These are phyloP conservation scores for Penicillium flavigenum DNA, from an alignment of 495 filamentous ascomycete species.

Conservation along the genomic window DNA sequence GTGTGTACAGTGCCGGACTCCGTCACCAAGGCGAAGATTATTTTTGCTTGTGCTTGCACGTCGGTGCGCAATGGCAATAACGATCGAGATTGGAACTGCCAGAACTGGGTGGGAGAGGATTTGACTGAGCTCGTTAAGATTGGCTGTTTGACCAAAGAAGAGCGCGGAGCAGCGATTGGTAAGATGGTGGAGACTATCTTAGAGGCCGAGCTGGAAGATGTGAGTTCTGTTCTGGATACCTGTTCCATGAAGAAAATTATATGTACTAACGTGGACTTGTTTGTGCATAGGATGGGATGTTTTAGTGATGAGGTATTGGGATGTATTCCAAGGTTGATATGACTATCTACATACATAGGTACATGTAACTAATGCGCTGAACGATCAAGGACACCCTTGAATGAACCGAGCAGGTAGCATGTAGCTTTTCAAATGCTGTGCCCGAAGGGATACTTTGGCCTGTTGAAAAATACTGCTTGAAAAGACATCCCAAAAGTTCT, in stretches of 20 bases:
- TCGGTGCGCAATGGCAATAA: conserved; percentile 26
- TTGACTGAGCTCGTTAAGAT: conserved; percentile 24
- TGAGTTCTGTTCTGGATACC: background rate
- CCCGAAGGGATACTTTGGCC: no score
- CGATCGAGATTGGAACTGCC: conserved; percentile 37
- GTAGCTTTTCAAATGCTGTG: no score
- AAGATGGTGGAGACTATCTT: conserved; percentile 34
- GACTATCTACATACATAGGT: no score
- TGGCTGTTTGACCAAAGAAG: conserved; percentile 22
- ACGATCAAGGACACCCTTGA: no score
- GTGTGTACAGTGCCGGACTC: conserved; percentile 21
- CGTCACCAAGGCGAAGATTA: conserved; percentile 22
- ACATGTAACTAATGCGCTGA: no score
- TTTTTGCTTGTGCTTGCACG: conserved; percentile 21
- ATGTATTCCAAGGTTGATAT: no score
- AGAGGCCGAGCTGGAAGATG: conserved; percentile 24
- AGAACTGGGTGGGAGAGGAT: conserved; percentile 38
- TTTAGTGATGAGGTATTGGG: background rate
- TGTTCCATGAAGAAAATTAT: background rate
- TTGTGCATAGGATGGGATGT: background rate
- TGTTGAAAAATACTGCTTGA: no score
- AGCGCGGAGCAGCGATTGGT: conserved; percentile 23
- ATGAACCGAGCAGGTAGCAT: background rate
- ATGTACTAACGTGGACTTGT: background rate
- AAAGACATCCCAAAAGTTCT: no score